Evolutionary conservation across 495 filamentous ascomycete genomes (phyloP), one percentile per base, ranked within the genome.

Genomic region (Penicillium paradoxum): DNA sequence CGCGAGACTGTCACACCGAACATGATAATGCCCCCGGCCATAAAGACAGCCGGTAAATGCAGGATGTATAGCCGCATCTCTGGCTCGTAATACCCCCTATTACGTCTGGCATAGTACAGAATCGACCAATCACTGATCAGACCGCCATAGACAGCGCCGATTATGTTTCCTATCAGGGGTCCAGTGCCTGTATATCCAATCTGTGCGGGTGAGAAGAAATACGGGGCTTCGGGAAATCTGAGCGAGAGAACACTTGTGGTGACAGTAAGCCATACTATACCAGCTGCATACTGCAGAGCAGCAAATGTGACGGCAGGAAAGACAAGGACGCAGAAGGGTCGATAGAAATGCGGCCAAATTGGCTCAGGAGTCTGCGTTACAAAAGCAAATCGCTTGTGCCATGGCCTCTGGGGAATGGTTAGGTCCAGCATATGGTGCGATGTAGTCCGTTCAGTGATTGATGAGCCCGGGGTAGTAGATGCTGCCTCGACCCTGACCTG

Each of bases 11-110:
- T 69, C 6, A 47, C 56, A 8, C 69, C 69, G 38, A 72, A 72
- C 67, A 72, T 70, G 3, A 70, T 63, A n/a, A 69, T n/a, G 0
- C 69, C 69, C 5, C 62, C 64, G 7, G 62, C 54, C 49, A 69
- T 58, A 3, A 43, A 13, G 1, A 67, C n/a, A 0, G 62, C 65
- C 1, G 67, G 67, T n/a, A 72, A 21, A 46, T 68, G 64, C 29
- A 69, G 51, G 14, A 69, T 71, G 39, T 69, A 74, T 8, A 75
- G 53, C 15, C 73, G 61, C 63, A 73, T 72, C 47, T 78, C 75
- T 0, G 73, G 66, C 57, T 79, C 74, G 24, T 68, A 71, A 37
- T 67, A 65, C 4, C 73, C 74, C 10, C 63, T 64, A 39, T 77
- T 76, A 2, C 63, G 59, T 13, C 68, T 62, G 6, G 76, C 58